Conservation (phyloP, 257 asterid genomes). For the Anisodus tanguticus region DNA sequence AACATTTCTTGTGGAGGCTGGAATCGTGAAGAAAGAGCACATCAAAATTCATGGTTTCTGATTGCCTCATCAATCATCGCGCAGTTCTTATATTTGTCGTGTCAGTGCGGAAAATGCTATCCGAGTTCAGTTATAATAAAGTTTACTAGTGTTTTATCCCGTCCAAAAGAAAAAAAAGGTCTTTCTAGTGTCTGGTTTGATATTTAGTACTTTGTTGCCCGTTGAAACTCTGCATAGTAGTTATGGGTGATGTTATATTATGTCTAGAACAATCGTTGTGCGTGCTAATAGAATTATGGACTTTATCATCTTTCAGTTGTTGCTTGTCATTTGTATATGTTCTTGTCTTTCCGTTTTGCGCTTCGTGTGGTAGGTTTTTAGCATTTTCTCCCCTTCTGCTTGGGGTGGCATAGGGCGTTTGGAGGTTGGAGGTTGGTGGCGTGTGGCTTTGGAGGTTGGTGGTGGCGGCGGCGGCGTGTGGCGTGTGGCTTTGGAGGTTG, state of each 20-base stretch:
- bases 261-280: neutral
- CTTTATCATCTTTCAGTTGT: neutral
- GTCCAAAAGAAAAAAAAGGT: neutral
- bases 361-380: neutral
- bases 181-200: conserved; percentile 3
- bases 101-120: neutral
- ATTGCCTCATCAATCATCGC: neutral
- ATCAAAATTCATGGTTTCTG: conserved; percentile 28
- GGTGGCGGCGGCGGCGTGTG: too few species aligned
- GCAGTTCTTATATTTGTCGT: neutral
- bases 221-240: neutral
- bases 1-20: conserved; percentile 36
- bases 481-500: too few species aligned
- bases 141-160: neutral
- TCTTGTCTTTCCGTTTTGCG: neutral
- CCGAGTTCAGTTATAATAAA: neutral
- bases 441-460: too few species aligned
- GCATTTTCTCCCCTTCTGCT: neutral
- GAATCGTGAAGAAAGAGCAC: conserved; percentile 17
- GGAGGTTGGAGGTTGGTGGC: neutral
- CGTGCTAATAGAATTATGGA: neutral
- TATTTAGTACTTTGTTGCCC: neutral
- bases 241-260: neutral
- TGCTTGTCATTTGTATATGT: neutral
- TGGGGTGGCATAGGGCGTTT: neutral